phyloP scores from a whole-genome alignment of 1,139 yeast genomes.

The Arxiozyma slooffiae region DNA sequence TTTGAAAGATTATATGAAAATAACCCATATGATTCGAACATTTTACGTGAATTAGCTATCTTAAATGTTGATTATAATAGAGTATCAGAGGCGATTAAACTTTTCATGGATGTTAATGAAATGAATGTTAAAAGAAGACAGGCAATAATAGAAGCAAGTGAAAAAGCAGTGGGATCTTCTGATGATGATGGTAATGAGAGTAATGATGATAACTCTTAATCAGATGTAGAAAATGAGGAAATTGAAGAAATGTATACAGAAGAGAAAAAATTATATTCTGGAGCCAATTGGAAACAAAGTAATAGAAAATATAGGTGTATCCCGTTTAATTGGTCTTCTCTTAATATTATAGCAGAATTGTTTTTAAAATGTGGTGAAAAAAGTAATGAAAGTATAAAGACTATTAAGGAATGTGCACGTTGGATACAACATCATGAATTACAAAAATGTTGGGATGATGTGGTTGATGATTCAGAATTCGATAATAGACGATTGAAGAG shows the following conservation, averaged over 20 bases:
- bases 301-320: constrained; percentile 29
- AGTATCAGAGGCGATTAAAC: constrained; percentile 67
- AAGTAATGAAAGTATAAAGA: constrained; percentile 51
- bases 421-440: constrained; percentile 68
- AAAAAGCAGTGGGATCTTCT: constrained; percentile 29
- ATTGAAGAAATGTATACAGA: constrained; percentile 20
- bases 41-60: constrained; percentile 66
- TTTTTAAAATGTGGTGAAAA: constrained; percentile 48
- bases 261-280: constrained; percentile 21
- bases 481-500: constrained; percentile 53
- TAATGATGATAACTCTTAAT: constrained; percentile 11
- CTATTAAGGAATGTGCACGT: constrained; percentile 63
- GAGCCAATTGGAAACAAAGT: constrained; percentile 22
- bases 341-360: constrained; percentile 73
- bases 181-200: constrained; percentile 9
- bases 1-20: constrained; percentile 52
- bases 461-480: constrained; percentile 68
- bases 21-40: constrained; percentile 52
- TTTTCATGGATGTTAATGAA: constrained; percentile 60
- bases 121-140: constrained; percentile 36
- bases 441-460: constrained; percentile 80
- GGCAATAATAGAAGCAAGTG: constrained; percentile 25
- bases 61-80: constrained; percentile 69
- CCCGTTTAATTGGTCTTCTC: constrained; percentile 77
- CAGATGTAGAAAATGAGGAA: constrained; percentile 9